Evolutionary conservation across 495 filamentous ascomycete genomes (phyloP).

Genomic region (Neurospora sp.): DNA sequence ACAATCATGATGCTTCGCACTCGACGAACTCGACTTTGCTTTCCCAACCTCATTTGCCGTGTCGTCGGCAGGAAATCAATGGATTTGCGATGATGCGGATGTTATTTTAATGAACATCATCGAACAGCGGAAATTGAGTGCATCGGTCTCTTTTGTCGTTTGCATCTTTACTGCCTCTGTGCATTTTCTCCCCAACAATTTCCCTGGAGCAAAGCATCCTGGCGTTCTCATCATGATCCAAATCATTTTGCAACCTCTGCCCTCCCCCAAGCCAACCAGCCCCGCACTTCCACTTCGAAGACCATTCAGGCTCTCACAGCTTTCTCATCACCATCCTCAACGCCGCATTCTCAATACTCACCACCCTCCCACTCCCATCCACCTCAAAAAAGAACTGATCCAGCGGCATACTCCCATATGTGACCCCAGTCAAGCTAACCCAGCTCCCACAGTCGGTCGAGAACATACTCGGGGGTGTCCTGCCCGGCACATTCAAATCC

Average conservation of each 20-base stretch:
- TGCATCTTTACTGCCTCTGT: not conserved
- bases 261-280: not conserved
- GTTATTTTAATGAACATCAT: not conserved
- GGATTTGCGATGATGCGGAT: not conserved
- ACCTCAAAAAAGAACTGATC: constrained; percentile 44
- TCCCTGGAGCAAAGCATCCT: not conserved
- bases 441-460: constrained; percentile 40
- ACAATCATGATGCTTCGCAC: not conserved
- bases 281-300: not conserved
- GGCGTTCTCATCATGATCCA: not conserved
- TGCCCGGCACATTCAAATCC: constrained; percentile 15
- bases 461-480: constrained; percentile 23
- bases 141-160: not conserved
- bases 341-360: constrained; percentile 34
- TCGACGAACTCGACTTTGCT: not conserved
- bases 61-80: not conserved
- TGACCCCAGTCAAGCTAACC: constrained; percentile 33
- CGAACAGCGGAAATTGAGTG: not conserved
- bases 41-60: not conserved
- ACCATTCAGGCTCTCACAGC: not conserved
- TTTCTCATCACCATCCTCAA: constrained; percentile 21
- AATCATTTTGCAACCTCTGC: not conserved
- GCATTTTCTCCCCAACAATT: not conserved
- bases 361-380: constrained; percentile 26
- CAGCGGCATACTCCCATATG: constrained; percentile 32